Base-by-base conservation (phyloP, 805 yeast genomes). In the Hanseniaspora guilliermondii region DNA sequence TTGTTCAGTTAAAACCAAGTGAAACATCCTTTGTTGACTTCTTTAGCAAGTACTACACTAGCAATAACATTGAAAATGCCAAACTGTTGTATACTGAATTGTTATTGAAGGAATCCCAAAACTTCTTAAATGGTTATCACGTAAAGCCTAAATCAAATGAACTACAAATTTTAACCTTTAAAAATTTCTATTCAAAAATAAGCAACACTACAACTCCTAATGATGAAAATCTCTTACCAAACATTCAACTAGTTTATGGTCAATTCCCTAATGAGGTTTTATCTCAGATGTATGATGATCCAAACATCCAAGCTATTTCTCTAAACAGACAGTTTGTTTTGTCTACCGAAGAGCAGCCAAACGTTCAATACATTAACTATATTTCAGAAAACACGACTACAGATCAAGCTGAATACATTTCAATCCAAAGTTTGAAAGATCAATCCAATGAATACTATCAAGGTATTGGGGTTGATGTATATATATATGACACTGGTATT, bases 401-500 rank as follows among this genome's bases (percentile, higher is more conserved):
- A 2, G 19, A 5, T 11, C 9, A 11, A 12, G 5, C n/a, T 16
- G 7, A 25, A 14, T 8, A n/a, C 21, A 25, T 42, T 22, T 25
- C 46, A 14, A 32, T 25, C n/a, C 22, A 25, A 4, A 16, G 17
- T 5, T 25, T 42, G 46, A 25, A 25, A 11, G 14, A n/a, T 5
- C 46, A 25, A 16, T 16, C 35, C 7, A 16, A 25, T 55, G 57
- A 32, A 42, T 56, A 19, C 27, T 39, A 39, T 9, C 42, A 39
- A 5, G 77, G 76, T 6, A 66, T 60, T 47, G 70, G 70, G 32
- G 67, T 70, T 19, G 72, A 69, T 53, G 66, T 69, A 16, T 70
- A 68, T 56, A 50, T 72, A 7, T 60, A 72, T 35, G 76, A 72
- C 54, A 64, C 73, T 4, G 76, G 76, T 4, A 64, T 73, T 39